Evolutionary conservation across 805 yeast species (phyloP).

Genomic region (Saccharomyces kudriavzevii): DNA sequence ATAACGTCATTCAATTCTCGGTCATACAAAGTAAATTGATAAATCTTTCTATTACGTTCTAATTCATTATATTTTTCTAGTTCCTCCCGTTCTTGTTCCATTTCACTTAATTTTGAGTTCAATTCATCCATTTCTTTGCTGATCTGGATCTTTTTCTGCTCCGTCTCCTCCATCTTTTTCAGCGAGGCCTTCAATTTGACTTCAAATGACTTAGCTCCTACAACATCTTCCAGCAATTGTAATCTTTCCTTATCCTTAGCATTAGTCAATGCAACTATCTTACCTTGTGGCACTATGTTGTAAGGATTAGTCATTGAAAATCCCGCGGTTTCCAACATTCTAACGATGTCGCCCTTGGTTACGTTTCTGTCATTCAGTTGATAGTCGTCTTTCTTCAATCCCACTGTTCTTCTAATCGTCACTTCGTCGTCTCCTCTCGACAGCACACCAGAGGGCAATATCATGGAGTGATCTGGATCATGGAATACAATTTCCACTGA

Average conservation of each 20-base stretch:
- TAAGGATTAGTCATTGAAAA: constrained; percentile 86
- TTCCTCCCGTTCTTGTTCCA: constrained; percentile 73
- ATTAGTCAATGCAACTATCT: constrained; percentile 78
- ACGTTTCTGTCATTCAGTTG: constrained; percentile 74
- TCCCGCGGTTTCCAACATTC: constrained; percentile 83
- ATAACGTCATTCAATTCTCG: constrained; percentile 62
- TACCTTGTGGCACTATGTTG: constrained; percentile 95
- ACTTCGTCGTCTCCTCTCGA: constrained; percentile 51
- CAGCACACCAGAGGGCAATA: constrained; percentile 37
- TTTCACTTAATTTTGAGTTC: constrained; percentile 63
- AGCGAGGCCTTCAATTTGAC: constrained; percentile 66
- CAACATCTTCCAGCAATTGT: constrained; percentile 75
- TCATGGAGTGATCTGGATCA: constrained; percentile 68
- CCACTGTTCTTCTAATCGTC: constrained; percentile 77
- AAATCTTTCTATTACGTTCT: constrained; percentile 59
- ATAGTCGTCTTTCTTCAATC: constrained; percentile 87
- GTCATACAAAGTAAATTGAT: constrained; percentile 69
- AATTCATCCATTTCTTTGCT: constrained; percentile 65
- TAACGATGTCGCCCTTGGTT: constrained; percentile 72
- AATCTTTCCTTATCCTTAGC: constrained; percentile 82
- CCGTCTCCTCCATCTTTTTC: constrained; percentile 71
- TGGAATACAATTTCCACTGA: constrained; percentile 86
- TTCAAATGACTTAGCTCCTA: constrained; percentile 92
- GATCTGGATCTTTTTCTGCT: constrained; percentile 59
- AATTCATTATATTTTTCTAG: constrained; percentile 58